phyloP scores from a whole-genome alignment of 331 rosid genomes.

The Spiraea crenata region DNA sequence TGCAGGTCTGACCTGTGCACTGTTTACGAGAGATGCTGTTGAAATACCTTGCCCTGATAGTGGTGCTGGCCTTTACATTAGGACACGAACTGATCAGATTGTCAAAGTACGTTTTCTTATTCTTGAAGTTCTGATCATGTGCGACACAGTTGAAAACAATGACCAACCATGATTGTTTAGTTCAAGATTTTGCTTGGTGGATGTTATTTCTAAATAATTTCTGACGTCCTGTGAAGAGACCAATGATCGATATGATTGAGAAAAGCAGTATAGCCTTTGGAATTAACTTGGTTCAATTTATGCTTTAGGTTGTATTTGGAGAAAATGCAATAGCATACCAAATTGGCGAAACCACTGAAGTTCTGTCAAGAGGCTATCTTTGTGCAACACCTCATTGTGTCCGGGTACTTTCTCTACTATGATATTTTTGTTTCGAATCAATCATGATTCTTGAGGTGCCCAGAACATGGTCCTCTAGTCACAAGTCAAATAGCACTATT shows the following conservation, averaged over 20 bases:
- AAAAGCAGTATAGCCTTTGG: not conserved
- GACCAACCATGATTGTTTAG: slow-evolving; percentile 6
- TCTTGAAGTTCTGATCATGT: slow-evolving; percentile 24
- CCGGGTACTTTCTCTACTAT: slow-evolving; percentile 46
- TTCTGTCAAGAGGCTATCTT: slow-evolving; percentile 84
- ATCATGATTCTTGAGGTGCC: no score
- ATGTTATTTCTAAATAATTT: no score
- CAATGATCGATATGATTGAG: not conserved
- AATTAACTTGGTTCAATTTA: slow-evolving; percentile 8
- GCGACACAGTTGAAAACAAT: slow-evolving; percentile 9
- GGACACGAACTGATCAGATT: slow-evolving; percentile 68
- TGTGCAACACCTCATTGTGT: slow-evolving; percentile 99
- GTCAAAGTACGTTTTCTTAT: slow-evolving; percentile 64
- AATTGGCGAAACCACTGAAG: slow-evolving; percentile 93
- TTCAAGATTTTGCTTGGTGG: not conserved
- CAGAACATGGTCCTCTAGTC: no score
- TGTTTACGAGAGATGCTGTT: slow-evolving; percentile 62
- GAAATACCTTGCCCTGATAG: slow-evolving; percentile 85
- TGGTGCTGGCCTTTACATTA: slow-evolving; percentile 82
- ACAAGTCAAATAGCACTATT: no score
- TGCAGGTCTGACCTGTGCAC: slow-evolving; percentile 78
- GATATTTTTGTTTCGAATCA: not conserved
- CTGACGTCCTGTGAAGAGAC: not conserved
- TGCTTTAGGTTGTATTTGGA: slow-evolving; percentile 67
- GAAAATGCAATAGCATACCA: slow-evolving; percentile 87